Evolutionary conservation across 805 yeast genomes (phyloP).

Genomic region (Teunomyces tritomae): DNA sequence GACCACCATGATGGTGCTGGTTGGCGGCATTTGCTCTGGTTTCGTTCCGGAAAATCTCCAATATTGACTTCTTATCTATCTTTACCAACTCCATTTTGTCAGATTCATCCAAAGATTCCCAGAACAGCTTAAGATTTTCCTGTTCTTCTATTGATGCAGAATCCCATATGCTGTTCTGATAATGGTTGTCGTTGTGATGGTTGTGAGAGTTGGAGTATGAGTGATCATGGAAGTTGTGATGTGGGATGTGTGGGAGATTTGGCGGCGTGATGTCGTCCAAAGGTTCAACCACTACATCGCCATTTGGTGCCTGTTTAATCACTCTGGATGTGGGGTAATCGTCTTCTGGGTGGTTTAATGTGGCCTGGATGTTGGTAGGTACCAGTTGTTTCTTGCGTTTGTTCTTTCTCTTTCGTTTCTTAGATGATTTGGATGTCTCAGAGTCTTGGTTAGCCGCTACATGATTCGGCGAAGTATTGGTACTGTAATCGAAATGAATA

Average conservation of each 20-base stretch:
- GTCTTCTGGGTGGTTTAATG: conserved; percentile 52
- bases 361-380: conserved; percentile 30
- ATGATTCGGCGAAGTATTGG: conserved; percentile 4
- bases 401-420: conserved; percentile 35
- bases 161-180: conserved; percentile 42
- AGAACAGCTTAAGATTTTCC: conserved; percentile 51
- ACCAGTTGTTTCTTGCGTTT: conserved; percentile 12
- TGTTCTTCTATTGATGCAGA: conserved; percentile 50
- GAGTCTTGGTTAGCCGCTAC: conserved; percentile 6
- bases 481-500: conserved; percentile 28
- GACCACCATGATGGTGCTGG: conserved; percentile 6
- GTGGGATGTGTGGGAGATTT: conserved; percentile 4
- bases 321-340: conserved; percentile 74
- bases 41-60: conserved; percentile 56
- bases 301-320: conserved; percentile 68
- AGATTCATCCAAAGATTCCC: conserved; percentile 63
- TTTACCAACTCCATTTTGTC: conserved; percentile 60
- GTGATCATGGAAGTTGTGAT: conserved; percentile 7
- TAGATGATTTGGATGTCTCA: conserved; percentile 5
- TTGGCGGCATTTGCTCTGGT: conserved; percentile 13
- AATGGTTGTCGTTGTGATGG: conserved; percentile 1
- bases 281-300: conserved; percentile 72
- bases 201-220: conserved; percentile 6
- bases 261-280: conserved; percentile 30
- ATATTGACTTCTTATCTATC: conserved; percentile 67